These are phyloP conservation scores for Lipomyces orientalis DNA, from an alignment of 805 yeast genomes.

Conservation along the genomic window DNA sequence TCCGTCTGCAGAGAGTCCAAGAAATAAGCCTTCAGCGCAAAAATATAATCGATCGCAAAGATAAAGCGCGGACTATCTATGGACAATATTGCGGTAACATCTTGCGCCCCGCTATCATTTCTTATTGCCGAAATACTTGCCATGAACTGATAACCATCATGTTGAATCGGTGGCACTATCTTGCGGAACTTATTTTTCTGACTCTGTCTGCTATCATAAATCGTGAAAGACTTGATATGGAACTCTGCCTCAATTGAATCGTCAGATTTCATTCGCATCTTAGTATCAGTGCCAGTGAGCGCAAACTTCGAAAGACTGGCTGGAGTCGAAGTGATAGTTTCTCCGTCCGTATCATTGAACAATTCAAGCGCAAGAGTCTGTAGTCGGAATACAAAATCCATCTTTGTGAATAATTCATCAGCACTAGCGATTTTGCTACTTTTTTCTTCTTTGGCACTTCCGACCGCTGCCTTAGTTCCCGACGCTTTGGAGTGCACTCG, in stretches of 20 bases:
- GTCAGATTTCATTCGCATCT: slow-evolving; percentile 58
- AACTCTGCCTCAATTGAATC: slow-evolving; percentile 65
- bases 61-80: slow-evolving; percentile 82
- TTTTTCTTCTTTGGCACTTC: slow-evolving; percentile 10
- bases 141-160: slow-evolving; percentile 73
- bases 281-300: slow-evolving; percentile 61
- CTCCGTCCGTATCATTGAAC: slow-evolving; percentile 41
- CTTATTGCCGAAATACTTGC: slow-evolving; percentile 55
- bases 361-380: slow-evolving; percentile 37
- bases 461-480: not conserved
- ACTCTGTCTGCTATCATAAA: slow-evolving; percentile 70
- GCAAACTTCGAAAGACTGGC: slow-evolving; percentile 60
- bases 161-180: slow-evolving; percentile 72
- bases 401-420: slow-evolving; percentile 33
- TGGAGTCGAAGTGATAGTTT: slow-evolving; percentile 24
- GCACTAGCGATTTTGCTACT: not conserved
- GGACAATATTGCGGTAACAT: slow-evolving; percentile 60
- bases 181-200: slow-evolving; percentile 76
- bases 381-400: slow-evolving; percentile 38
- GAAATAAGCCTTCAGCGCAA: slow-evolving; percentile 69
- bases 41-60: slow-evolving; percentile 82
- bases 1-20: slow-evolving; percentile 50
- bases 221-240: slow-evolving; percentile 72
- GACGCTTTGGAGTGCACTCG: slow-evolving; percentile 24
- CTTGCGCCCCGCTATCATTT: slow-evolving; percentile 44